Conservation (phyloP, 192 early-diverging fungal species). For the Dimargaris cristalligena region DNA sequence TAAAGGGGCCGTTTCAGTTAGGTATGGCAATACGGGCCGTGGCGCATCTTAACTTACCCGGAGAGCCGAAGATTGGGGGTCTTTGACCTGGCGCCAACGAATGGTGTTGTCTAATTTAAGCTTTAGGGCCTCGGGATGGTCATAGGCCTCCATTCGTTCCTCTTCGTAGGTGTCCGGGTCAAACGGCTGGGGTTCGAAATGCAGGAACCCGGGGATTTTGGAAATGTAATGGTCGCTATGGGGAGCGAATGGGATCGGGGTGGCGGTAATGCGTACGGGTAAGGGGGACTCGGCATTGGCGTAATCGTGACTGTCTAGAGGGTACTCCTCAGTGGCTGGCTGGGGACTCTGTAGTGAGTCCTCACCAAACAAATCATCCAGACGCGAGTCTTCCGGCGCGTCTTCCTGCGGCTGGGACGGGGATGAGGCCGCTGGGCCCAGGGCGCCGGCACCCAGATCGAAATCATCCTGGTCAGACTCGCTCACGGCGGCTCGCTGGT, state of each 20-base stretch:
- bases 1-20: background rate
- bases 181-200: constrained; percentile 45
- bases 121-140: constrained; percentile 19
- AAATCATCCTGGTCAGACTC: too few relatives aligned
- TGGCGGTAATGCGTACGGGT: background rate
- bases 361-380: constrained; percentile 8
- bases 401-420: too few relatives aligned
- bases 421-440: too few relatives aligned
- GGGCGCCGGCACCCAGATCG: too few relatives aligned
- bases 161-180: constrained; percentile 33
- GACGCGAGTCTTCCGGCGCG: too few relatives aligned
- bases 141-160: constrained; percentile 26
- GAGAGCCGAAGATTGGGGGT: constrained; percentile 16
- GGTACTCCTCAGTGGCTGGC: background rate
- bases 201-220: constrained; percentile 50
- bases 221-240: constrained; percentile 18
- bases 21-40: background rate
- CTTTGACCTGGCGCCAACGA: constrained; percentile 45
- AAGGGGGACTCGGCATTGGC: background rate
- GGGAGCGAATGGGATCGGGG: background rate
- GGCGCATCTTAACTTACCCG: background rate
- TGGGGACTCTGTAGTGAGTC: background rate
- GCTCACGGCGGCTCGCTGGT: too few relatives aligned
- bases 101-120: constrained; percentile 52
- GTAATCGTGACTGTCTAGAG: background rate